Evolutionary conservation across 2,329 filamentous ascomycete species (phyloP).

Genomic region (Aspergillus proliferans): DNA sequence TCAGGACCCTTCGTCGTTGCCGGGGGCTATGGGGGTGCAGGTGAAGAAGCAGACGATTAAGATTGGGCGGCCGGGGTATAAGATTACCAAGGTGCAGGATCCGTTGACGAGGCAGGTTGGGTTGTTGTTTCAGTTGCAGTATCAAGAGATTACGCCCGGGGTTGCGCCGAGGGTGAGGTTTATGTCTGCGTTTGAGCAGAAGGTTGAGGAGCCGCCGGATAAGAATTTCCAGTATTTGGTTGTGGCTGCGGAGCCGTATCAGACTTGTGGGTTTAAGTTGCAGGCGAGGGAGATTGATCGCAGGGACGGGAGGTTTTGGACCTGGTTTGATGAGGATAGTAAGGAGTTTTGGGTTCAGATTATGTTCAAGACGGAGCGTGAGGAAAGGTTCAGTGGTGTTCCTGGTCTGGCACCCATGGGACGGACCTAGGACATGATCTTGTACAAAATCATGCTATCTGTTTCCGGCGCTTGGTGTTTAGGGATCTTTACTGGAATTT

Average conservation of each 20-base stretch:
- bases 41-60: slow-evolving; percentile 82
- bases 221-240: slow-evolving; percentile 92
- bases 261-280: slow-evolving; percentile 94
- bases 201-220: slow-evolving; percentile 83
- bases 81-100: slow-evolving; percentile 93
- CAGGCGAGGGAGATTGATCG: slow-evolving; percentile 90
- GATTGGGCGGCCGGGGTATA: slow-evolving; percentile 93
- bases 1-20: slow-evolving; percentile 58
- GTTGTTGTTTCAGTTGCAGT: slow-evolving; percentile 91
- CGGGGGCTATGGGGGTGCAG: slow-evolving; percentile 70
- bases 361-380: slow-evolving; percentile 96
- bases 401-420: slow-evolving; percentile 54
- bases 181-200: slow-evolving; percentile 97
- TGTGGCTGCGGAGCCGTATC: slow-evolving; percentile 93
- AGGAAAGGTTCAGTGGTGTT: slow-evolving; percentile 73
- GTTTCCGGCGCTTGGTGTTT: not conserved
- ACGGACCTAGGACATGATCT: slow-evolving; percentile 21
- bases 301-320: slow-evolving; percentile 80
- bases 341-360: slow-evolving; percentile 98
- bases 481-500: not conserved
- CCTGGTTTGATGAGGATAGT: slow-evolving; percentile 89
- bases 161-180: slow-evolving; percentile 80
- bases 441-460: not conserved
- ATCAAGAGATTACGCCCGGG: slow-evolving; percentile 76
- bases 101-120: slow-evolving; percentile 82